Percentiles rank a stretch among this genome's conserved stretches.
Evolutionary conservation across 257 asterid species (phyloP).

Genomic region (Fraxinus americana): DNA sequence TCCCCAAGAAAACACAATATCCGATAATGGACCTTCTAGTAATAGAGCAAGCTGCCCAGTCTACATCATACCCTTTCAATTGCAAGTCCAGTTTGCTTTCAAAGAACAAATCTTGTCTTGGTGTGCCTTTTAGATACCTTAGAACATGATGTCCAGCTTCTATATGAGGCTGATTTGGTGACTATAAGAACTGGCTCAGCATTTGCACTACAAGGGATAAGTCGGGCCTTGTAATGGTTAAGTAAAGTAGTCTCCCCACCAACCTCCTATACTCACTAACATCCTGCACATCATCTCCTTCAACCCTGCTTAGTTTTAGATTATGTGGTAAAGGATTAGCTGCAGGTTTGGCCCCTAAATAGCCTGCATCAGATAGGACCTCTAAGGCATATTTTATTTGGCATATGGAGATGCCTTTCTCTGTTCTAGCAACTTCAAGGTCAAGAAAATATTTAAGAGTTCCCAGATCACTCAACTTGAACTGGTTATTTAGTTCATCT

Average conservation of each 20-base stretch:
- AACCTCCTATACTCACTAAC: too few species aligned
- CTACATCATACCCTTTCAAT: background rate
- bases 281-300: too few species aligned
- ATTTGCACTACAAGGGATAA: background rate
- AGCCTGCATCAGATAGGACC: background rate
- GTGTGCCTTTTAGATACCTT: background rate
- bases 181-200: background rate
- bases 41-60: background rate
- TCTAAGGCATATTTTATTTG: background rate
- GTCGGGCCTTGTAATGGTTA: background rate
- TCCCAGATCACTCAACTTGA: too few species aligned
- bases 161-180: background rate
- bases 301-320: too few species aligned
- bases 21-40: background rate
- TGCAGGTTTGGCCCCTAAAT: background rate
- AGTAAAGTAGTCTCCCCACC: background rate
- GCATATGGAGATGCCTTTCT: background rate
- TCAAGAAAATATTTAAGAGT: background rate
- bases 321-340: background rate
- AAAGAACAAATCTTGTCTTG: too few species aligned
- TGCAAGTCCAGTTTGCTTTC: background rate
- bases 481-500: too few species aligned
- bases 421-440: too few species aligned
- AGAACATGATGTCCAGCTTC: background rate
- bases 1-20: background rate